Conservation (phyloP, 2,329 filamentous ascomycete genomes). For the Malbranchea cinnamomea region DNA sequence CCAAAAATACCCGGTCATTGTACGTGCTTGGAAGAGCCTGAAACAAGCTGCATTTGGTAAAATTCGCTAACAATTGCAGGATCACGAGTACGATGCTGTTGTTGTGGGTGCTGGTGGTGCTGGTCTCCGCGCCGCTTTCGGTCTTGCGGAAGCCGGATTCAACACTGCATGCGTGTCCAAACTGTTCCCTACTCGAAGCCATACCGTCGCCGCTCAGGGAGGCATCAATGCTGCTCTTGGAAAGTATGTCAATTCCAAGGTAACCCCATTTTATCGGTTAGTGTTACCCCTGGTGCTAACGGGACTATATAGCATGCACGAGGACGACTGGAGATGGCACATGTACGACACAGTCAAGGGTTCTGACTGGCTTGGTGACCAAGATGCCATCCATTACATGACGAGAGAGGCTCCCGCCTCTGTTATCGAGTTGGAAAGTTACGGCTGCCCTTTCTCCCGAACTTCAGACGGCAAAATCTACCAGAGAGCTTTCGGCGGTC, state of each 20-base stretch:
- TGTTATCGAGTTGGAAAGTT: conserved; percentile 41
- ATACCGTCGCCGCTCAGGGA: conserved; percentile 53
- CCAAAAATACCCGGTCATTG: conserved; percentile 87
- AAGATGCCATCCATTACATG: conserved; percentile 47
- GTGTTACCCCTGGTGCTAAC: too few relatives aligned
- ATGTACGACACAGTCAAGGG: conserved; percentile 47
- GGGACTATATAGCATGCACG: conserved; percentile 27
- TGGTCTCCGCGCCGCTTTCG: conserved; percentile 48
- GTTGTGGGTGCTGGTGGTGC: conserved; percentile 56
- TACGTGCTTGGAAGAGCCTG: conserved; percentile 33
- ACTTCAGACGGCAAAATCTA: conserved; percentile 18
- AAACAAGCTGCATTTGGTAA: neutral
- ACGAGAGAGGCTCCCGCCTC: conserved; percentile 39
- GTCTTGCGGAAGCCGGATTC: conserved; percentile 48
- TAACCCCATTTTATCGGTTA: too few relatives aligned
- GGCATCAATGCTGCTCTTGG: conserved; percentile 48
- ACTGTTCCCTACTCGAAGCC: conserved; percentile 47
- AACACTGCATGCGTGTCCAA: conserved; percentile 52
- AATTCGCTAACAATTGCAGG: conserved; percentile 34
- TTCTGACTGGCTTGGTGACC: conserved; percentile 44
- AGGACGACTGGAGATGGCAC: conserved; percentile 45
- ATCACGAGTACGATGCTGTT: conserved; percentile 97
- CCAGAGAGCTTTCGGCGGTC: conserved; percentile 83
- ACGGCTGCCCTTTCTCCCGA: conserved; percentile 38
- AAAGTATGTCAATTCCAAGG: conserved; percentile 25